These are phyloP conservation scores for Fusarium drepaniforme DNA, from an alignment of 2,329 filamentous ascomycete genomes.

Conservation along the genomic window DNA sequence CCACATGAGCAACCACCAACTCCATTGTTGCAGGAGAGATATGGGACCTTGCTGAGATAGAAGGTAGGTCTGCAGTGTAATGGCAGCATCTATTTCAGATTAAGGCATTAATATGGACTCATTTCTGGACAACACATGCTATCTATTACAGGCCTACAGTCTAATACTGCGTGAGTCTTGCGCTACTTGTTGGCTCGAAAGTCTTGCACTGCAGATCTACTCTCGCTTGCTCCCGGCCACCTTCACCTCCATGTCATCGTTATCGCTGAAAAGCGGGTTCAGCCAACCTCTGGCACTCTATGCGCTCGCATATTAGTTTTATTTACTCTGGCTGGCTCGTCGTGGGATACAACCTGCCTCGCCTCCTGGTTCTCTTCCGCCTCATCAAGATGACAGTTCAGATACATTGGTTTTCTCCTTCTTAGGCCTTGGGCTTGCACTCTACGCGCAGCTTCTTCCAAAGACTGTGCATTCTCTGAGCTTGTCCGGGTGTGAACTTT, in stretches of 20 bases:
- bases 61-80: too few relatives aligned
- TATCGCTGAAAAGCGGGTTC: background rate
- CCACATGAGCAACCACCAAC: too few relatives aligned
- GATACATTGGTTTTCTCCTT: background rate
- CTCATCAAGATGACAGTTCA: background rate
- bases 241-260: background rate
- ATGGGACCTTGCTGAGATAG: too few relatives aligned
- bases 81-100: too few relatives aligned
- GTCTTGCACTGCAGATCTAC: too few relatives aligned
- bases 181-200: background rate
- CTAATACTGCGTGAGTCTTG: background rate
- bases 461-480: constrained; percentile 26
- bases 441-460: constrained; percentile 19
- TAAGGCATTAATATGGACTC: too few relatives aligned
- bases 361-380: background rate
- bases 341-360: background rate
- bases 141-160: background rate
- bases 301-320: background rate
- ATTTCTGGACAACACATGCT: background rate
- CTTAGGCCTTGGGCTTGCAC: background rate
- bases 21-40: too few relatives aligned
- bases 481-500: constrained; percentile 19
- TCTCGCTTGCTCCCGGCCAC: background rate
- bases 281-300: background rate
- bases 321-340: background rate